phyloP scores from a whole-genome alignment of 768 basidiomycete species.

The Lactarius trivialis region DNA sequence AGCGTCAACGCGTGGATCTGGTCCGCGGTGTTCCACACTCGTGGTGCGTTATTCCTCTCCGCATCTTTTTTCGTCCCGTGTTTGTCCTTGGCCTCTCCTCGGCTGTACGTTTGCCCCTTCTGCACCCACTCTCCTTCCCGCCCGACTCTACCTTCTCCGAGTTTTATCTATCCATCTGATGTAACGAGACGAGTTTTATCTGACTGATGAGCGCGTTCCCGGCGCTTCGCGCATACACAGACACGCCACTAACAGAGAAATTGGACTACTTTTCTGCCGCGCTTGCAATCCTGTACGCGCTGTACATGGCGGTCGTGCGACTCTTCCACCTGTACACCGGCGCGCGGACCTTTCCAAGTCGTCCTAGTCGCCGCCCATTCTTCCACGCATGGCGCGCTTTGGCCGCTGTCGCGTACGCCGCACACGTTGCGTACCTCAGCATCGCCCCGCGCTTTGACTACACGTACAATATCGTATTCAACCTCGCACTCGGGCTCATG shows the following conservation, averaged over 20 bases:
- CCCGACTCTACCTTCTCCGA: not conserved
- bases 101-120: not conserved
- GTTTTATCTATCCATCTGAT: constrained; percentile 5
- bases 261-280: constrained; percentile 96
- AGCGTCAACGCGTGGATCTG: constrained; percentile 91
- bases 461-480: constrained; percentile 86
- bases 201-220: constrained; percentile 14
- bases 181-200: constrained; percentile 4
- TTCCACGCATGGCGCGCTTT: constrained; percentile 40
- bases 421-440: constrained; percentile 75
- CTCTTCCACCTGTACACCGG: constrained; percentile 65
- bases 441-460: constrained; percentile 83
- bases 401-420: constrained; percentile 51
- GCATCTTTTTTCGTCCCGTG: constrained; percentile 1
- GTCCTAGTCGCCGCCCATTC: constrained; percentile 15
- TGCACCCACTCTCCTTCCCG: not conserved
- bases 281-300: constrained; percentile 68
- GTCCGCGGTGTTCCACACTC: constrained; percentile 86
- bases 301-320: constrained; percentile 75
- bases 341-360: constrained; percentile 20
- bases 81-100: not conserved
- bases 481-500: constrained; percentile 61
- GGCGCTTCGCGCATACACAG: constrained; percentile 35
- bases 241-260: constrained; percentile 77
- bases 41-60: constrained; percentile 49